phyloP scores from a whole-genome alignment of 441 rosid genomes.

The Raphanus hybrid region DNA sequence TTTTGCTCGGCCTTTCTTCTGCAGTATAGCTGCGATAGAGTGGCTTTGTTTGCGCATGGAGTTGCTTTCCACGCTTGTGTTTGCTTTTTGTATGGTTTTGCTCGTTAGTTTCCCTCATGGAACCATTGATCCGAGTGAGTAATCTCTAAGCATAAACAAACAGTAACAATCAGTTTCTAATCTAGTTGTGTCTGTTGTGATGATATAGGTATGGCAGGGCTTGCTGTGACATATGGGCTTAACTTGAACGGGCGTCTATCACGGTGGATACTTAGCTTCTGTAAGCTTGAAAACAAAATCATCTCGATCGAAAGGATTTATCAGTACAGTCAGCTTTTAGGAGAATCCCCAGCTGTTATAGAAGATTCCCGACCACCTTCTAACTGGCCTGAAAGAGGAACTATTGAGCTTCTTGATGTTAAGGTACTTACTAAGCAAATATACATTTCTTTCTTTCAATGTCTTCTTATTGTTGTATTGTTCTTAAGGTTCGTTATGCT shows the following conservation, averaged over 20 bases:
- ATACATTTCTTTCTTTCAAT: background rate
- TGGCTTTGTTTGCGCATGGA: slow-evolving; percentile 99
- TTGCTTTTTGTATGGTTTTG: slow-evolving; percentile 98
- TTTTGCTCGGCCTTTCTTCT: slow-evolving; percentile 97
- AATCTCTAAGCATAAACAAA: too few relatives aligned
- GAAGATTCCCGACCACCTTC: slow-evolving; percentile 73
- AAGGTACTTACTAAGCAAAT: slow-evolving; percentile 59
- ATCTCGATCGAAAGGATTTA: slow-evolving; percentile 97
- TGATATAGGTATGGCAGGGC: slow-evolving; percentile 96
- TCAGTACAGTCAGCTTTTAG: slow-evolving; percentile 89
- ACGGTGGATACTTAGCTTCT: slow-evolving; percentile 99
- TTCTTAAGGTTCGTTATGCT: slow-evolving; percentile 72
- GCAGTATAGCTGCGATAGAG: slow-evolving; percentile 98
- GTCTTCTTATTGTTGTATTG: slow-evolving; percentile 24
- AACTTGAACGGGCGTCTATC: slow-evolving; percentile 97
- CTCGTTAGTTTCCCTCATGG: slow-evolving; percentile 98
- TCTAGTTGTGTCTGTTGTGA: too few relatives aligned
- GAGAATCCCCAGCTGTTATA: slow-evolving; percentile 75
- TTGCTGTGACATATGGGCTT: slow-evolving; percentile 99
- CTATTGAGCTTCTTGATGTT: slow-evolving; percentile 78
- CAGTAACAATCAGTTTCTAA: too few relatives aligned
- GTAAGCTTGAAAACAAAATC: slow-evolving; percentile 98
- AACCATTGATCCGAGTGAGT: slow-evolving; percentile 97
- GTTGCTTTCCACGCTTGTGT: slow-evolving; percentile 92
- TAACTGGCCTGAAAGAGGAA: slow-evolving; percentile 91